Percentiles rank a stretch among this genome's conserved stretches.
These are phyloP conservation scores for Melastoma malabathricum DNA, from an alignment of 345 rosid genomes.

Conservation along the genomic window DNA sequence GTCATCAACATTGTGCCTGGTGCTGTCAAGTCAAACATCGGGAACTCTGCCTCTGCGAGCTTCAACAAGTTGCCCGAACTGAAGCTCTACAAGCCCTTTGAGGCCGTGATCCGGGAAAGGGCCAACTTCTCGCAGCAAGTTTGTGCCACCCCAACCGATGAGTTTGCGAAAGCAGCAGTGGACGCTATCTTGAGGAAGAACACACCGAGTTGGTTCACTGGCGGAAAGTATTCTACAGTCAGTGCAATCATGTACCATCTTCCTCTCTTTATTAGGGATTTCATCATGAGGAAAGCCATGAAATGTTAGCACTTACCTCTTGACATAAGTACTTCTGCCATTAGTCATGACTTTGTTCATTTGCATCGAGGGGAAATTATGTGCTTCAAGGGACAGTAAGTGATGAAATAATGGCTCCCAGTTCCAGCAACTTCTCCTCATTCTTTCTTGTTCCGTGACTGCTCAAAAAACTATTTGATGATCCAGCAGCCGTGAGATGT, in stretches of 20 bases:
- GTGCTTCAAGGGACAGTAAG: too few relatives aligned
- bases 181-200: slow-evolving; percentile 39
- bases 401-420: too few relatives aligned
- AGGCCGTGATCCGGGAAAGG: slow-evolving; percentile 39
- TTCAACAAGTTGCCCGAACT: slow-evolving; percentile 62
- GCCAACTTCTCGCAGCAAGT: slow-evolving; percentile 39
- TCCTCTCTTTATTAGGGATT: slow-evolving; percentile 53
- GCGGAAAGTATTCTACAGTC: slow-evolving; percentile 46
- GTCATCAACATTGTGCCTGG: slow-evolving; percentile 72
- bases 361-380: too few relatives aligned
- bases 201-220: slow-evolving; percentile 73
- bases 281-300: slow-evolving; percentile 28
- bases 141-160: slow-evolving; percentile 51
- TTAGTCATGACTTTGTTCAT: too few relatives aligned
- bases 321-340: too few relatives aligned
- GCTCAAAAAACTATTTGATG: too few relatives aligned
- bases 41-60: slow-evolving; percentile 38
- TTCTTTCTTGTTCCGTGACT: too few relatives aligned
- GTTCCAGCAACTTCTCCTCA: too few relatives aligned
- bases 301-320: slow-evolving; percentile 30
- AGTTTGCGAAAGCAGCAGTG: slow-evolving; percentile 58
- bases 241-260: slow-evolving; percentile 45
- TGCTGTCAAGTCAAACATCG: slow-evolving; percentile 71
- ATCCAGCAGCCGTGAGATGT: too few relatives aligned
- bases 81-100: slow-evolving; percentile 64